Base-by-base conservation (phyloP, 164 flowering plant genomes). In the Kalanchoe fedtschenkoi region DNA sequence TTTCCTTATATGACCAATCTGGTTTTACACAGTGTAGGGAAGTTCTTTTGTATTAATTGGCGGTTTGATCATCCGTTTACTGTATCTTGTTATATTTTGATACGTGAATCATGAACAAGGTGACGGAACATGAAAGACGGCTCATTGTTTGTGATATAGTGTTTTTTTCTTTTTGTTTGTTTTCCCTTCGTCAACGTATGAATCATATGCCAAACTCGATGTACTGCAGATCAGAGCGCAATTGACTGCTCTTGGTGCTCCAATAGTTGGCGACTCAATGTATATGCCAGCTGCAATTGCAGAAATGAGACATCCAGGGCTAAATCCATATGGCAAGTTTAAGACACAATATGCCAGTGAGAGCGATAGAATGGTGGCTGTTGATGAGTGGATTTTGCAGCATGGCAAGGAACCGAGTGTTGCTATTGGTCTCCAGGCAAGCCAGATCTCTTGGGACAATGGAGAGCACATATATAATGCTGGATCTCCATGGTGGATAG, bases 381-480 rank as follows among this genome's bases (percentile, higher is more conserved):
- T 81, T 32, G 70, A 78, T 51, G 83, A 83, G 57, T 90, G 99
- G 95, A 75, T 83, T 67, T 72, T 77, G 2, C 70, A 32, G 60
- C 95, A 93, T 74, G 97, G 99, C 41, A 91, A 89, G 74, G 99
- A 90, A 71, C 99, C 97, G 29, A 64, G 60, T 21, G 77, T 87
- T 58, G 91, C 91, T 32, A 83, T 95, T 68, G 95, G 93, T 72
- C 99, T 95, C 66, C 99, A 95, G 76, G 96, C 99, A 34, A 87
- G 83, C 67, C 88, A 89, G 56, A 87, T 95, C 62, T 90, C 97
- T 33, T 95, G 97, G 97, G 89, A 91, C 64, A 80, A 86, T 47
- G 91, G 81, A 7, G 77, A 76, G 38, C 83, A 80, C 56, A 22
- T 72, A 59, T 90, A 83, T 47, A 70, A 79, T 69, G 95, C 97